phyloP scores from a whole-genome alignment of 1,284 basidiomycete genomes.

The Prillingera fragicola region DNA sequence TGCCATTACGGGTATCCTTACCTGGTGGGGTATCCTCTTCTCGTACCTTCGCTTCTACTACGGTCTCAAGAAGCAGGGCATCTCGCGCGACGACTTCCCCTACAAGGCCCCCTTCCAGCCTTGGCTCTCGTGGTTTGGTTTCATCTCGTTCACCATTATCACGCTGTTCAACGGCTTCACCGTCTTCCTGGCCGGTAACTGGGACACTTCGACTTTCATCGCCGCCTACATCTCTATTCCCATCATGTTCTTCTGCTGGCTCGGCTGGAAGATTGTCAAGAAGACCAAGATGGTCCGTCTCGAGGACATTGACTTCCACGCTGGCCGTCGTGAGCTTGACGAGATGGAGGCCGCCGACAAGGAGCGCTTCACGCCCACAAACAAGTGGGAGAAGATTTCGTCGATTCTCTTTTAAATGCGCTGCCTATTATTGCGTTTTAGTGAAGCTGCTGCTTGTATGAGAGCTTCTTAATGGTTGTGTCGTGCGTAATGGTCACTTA shows the following conservation, averaged over 20 bases:
- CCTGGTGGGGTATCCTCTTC: conserved; percentile 64
- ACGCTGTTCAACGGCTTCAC: conserved; percentile 44
- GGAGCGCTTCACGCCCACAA: conserved; percentile 24
- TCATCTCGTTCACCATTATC: conserved; percentile 38
- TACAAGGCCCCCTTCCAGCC: conserved; percentile 50
- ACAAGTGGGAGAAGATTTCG: conserved; percentile 22
- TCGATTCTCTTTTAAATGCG: conserved; percentile 29
- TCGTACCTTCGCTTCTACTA: conserved; percentile 70
- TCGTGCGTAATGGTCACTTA: too few species aligned
- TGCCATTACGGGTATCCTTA: conserved; percentile 63
- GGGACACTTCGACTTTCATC: conserved; percentile 41
- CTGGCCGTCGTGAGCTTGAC: conserved; percentile 58
- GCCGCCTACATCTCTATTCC: conserved; percentile 46
- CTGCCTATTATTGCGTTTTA: too few species aligned
- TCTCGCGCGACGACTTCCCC: conserved; percentile 54
- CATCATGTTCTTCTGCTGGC: conserved; percentile 51
- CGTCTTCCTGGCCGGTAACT: conserved; percentile 60
- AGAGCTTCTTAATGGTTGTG: too few species aligned
- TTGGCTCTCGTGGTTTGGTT: conserved; percentile 14
- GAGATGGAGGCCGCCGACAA: conserved; percentile 53
- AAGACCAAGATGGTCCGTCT: conserved; percentile 54
- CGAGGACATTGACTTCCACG: conserved; percentile 59
- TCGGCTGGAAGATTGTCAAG: conserved; percentile 58
- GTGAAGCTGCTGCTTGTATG: too few species aligned
- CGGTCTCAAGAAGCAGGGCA: conserved; percentile 57